phyloP scores from a whole-genome alignment of 208 protist genomes.

The Leishmania guyanensis region DNA sequence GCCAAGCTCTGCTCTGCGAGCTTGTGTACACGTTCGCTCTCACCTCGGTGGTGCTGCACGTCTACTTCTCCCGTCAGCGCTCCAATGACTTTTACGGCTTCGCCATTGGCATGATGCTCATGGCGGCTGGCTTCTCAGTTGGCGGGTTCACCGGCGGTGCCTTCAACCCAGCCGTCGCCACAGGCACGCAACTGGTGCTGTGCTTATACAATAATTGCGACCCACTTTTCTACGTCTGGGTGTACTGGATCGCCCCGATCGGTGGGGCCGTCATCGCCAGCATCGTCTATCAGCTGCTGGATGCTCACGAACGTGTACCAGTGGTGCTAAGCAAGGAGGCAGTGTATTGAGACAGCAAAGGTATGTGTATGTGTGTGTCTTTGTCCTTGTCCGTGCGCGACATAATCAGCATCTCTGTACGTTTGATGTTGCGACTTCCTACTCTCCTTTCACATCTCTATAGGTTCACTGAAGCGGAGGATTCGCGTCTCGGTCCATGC shows the following conservation, averaged over 20 bases:
- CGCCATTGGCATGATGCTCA: conserved; percentile 71
- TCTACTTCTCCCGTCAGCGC: conserved; percentile 81
- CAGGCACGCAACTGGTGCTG: conserved; percentile 67
- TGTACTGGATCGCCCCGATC: conserved; percentile 89
- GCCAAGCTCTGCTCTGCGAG: conserved; percentile 76
- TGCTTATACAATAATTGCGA: conserved; percentile 77
- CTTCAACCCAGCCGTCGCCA: conserved; percentile 85
- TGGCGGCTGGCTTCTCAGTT: conserved; percentile 72
- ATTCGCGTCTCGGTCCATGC: background rate
- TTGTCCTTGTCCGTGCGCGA: background rate
- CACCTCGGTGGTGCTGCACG: conserved; percentile 80
- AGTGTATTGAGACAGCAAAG: conserved; percentile 34
- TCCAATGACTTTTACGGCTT: conserved; percentile 88
- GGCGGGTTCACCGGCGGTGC: conserved; percentile 66
- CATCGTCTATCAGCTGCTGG: conserved; percentile 81
- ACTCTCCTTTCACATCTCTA: background rate
- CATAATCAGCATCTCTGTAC: background rate
- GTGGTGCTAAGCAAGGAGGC: conserved; percentile 29
- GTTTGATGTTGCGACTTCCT: background rate
- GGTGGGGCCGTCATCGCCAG: conserved; percentile 78
- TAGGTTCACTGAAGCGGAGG: background rate
- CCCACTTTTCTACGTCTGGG: conserved; percentile 71
- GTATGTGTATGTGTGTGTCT: conserved; percentile 4
- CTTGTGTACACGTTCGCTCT: conserved; percentile 85
- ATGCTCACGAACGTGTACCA: conserved; percentile 60